Evolutionary conservation across 2,329 filamentous ascomycete genomes (phyloP), one percentile per base, ranked within the genome.

Genomic region (Penicillium occitanis): DNA sequence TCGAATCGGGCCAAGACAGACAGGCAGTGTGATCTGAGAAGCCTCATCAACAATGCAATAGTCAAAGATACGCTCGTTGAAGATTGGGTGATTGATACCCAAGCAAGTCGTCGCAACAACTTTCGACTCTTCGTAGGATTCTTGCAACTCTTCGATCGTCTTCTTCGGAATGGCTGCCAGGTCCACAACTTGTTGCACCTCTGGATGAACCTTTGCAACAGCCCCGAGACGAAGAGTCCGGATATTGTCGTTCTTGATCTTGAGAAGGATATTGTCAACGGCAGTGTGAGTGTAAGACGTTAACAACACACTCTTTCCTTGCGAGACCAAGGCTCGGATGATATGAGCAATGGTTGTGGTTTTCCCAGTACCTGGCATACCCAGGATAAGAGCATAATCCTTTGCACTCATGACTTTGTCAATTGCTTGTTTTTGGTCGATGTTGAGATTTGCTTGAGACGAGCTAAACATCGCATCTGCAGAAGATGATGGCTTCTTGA

Each of bases 1-100:
- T 11, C 95, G 88, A 71, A 99, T 96, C 0, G 95, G 95, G 0
- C 95, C 95, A 0, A 98, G 83, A 70, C 95, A 98, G 22, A 97
- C 94, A 0, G 95, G 95, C 22, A 99, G 82, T 0, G 95, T 99
- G 75, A 99, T 98, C 73, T 99, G 95, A 1, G 93, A 97, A 0
- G 95, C 95, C 78, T 99, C 95, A 70, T 99, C 95, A 3, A 99
- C 94, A 69, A 99, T 98, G 74, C 95, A 99, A 75, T 97, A 98
- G 78, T 99, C 95, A 71, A 99, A 99, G 0, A 90, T 88, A 4
- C 95, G 90, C 73, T 94, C 91, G 65, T 87, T 90, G 79, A 99
- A 98, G 8, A 99, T 82, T 2, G 89, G 86, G 76, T 99, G 95
- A 71, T 90, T 94, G 75, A 97, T 91, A 2, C 93, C 92, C 30